Base-by-base conservation (phyloP, 129 eudicot species). In the Solidago caesia region DNA sequence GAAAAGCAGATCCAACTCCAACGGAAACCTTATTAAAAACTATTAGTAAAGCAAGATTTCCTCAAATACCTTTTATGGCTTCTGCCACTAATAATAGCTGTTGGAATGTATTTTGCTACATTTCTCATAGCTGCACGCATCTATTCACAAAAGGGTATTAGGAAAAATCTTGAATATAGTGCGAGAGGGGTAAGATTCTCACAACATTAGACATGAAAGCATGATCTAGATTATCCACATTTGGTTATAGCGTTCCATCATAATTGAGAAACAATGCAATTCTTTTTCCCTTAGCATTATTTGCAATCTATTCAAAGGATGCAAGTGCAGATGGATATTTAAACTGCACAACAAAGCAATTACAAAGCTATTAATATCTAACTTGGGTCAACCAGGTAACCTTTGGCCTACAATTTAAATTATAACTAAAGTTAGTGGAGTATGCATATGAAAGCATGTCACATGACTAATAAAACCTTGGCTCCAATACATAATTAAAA, bases 51-150 rank as follows among this genome's bases (percentile, higher is more conserved):
- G 29, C 13, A 80, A 51, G 66, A 67, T 1, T 12, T 27, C 43
- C 61, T 5, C 21, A 74, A 66, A 21, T 76, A 94, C 99, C 97
- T 95, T 95, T 63, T 95, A 47, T 94, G 87, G 85, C 97, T 91
- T 85, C 99, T 85, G 58, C 99, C 99, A 57, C 97, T 95, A 29
- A 95, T 91, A 73, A 95, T 89, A 70, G 99, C 99, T 0, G 99
- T 95, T 21, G 99, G 97, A 53, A 91, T 77, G 76, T 73, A 82
- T 74, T 91, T 95, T 48, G 99, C 99, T 65, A 87, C 90, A 65
- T 79, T 83, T 74, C 82, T 91, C 56, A 95, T 97, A 58, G 99
- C 94, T 52, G 85, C 69, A n/a, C 89, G 97, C 99, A 95, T 95
- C 99, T 94, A 85, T 27, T 76, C 67, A 63, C 82, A 71, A 33